phyloP scores from a whole-genome alignment of 225 moss, liverwort and hornwort genomes.

The Pseudoscleropodium purum region DNA sequence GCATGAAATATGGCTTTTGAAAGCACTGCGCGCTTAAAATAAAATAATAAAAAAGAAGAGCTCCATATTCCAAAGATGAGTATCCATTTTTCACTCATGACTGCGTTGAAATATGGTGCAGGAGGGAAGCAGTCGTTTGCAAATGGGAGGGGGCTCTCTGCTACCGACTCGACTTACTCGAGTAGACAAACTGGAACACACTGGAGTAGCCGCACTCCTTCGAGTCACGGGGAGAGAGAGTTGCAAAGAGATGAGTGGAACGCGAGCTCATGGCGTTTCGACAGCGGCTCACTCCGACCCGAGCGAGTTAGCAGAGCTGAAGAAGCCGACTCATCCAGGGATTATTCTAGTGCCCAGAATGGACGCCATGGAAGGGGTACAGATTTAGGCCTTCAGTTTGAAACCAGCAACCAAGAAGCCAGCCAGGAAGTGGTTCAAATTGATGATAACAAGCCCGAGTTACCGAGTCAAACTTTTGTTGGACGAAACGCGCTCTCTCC shows the following conservation, averaged over 20 bases:
- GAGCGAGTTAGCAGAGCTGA: conserved; percentile 38
- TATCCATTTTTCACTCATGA: not conserved
- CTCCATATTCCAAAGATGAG: not conserved
- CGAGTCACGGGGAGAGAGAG: not conserved
- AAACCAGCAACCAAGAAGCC: conserved; percentile 3
- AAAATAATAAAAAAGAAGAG: too few relatives aligned
- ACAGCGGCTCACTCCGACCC: conserved; percentile 53
- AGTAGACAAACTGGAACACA: conserved; percentile 4
- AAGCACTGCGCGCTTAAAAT: not conserved
- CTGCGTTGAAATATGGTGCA: not conserved
- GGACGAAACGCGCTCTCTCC: conserved; percentile 38
- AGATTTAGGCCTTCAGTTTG: conserved; percentile 27
- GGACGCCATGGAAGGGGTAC: conserved; percentile 12
- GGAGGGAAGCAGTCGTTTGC: conserved; percentile 14
- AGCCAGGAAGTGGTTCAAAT: conserved; percentile 48
- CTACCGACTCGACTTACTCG: conserved; percentile 16
- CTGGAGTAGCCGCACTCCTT: conserved; percentile 6
- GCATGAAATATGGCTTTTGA: not conserved
- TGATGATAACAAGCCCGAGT: conserved; percentile 33
- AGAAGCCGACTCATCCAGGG: conserved; percentile 16
- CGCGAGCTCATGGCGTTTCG: conserved; percentile 63
- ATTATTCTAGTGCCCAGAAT: not conserved
- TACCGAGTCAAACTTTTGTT: conserved; percentile 19
- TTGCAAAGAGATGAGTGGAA: conserved; percentile 63
- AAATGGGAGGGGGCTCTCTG: conserved; percentile 13